Evolutionary conservation across 2,329 filamentous ascomycete genomes (phyloP).

Genomic region (Claviceps africana): DNA sequence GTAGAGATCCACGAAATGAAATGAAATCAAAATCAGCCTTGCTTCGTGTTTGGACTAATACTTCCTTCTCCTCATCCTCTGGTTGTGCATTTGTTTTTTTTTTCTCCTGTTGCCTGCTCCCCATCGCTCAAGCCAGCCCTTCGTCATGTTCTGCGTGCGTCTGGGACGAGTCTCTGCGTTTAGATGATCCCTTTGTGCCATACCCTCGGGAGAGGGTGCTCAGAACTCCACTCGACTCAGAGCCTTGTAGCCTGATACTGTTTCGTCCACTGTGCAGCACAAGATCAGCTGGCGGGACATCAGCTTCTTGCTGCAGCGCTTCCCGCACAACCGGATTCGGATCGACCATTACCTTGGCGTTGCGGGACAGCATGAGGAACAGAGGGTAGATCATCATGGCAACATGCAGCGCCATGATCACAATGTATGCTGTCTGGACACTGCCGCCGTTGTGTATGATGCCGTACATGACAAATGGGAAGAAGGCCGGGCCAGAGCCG

Average conservation of each 20-base stretch:
- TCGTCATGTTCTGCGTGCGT: conserved; percentile 17
- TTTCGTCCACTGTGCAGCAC: conserved; percentile 8
- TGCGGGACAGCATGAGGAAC: conserved; percentile 31
- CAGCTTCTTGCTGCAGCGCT: conserved; percentile 11
- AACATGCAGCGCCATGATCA: conserved; percentile 42
- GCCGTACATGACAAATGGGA: conserved; percentile 60
- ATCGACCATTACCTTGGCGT: conserved; percentile 32
- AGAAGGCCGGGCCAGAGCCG: conserved; percentile 57
- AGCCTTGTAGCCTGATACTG: conserved; percentile 5
- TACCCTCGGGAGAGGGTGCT: conserved; percentile 14
- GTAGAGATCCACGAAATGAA: too few species aligned
- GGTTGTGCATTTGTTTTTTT: not conserved
- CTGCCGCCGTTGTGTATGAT: conserved; percentile 45
- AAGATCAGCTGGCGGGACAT: conserved; percentile 7
- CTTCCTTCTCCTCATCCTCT: too few species aligned
- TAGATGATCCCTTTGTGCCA: conserved; percentile 12
- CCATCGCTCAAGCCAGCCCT: conserved; percentile 3
- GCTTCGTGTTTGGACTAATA: not conserved
- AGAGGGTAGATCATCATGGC: conserved; percentile 33
- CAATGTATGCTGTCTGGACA: conserved; percentile 49
- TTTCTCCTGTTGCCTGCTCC: not conserved
- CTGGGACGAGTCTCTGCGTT: conserved; percentile 17
- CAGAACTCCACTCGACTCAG: conserved; percentile 12
- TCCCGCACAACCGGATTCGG: conserved; percentile 13
- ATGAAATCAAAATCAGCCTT: too few species aligned